Conservation (phyloP, 1,284 basidiomycete species). For the Ustilago sp. region DNA sequence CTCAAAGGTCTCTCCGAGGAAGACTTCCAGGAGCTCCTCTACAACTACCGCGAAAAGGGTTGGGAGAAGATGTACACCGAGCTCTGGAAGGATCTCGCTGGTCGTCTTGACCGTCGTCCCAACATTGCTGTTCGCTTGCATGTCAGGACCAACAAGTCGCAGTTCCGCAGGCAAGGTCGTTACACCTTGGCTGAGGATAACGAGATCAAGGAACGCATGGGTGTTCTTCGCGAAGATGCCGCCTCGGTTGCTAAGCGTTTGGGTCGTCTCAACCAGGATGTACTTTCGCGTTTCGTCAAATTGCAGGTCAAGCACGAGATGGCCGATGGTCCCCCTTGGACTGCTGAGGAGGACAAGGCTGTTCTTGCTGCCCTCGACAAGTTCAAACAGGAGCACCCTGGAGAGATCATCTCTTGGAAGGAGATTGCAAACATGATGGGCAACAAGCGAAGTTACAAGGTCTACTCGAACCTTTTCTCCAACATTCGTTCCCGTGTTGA, state of each 20-base stretch:
- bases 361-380: slow-evolving; percentile 43
- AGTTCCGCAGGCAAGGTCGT: slow-evolving; percentile 42
- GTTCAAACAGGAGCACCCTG: slow-evolving; percentile 47
- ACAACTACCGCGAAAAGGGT: slow-evolving; percentile 47
- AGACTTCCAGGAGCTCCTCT: slow-evolving; percentile 52
- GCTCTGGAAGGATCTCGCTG: slow-evolving; percentile 54
- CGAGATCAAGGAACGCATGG: slow-evolving; percentile 38
- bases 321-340: slow-evolving; percentile 39
- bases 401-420: slow-evolving; percentile 50
- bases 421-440: slow-evolving; percentile 45
- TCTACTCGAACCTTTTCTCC: slow-evolving; percentile 48
- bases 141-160: slow-evolving; percentile 48
- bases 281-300: slow-evolving; percentile 44
- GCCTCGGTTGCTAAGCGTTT: slow-evolving; percentile 48
- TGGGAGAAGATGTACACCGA: slow-evolving; percentile 51
- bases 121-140: slow-evolving; percentile 51
- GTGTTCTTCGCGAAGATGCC: slow-evolving; percentile 30
- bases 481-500: slow-evolving; percentile 43
- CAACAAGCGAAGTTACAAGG: slow-evolving; percentile 55
- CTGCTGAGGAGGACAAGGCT: slow-evolving; percentile 47
- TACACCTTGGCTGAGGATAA: slow-evolving; percentile 48
- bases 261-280: slow-evolving; percentile 49
- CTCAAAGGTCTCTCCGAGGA: slow-evolving; percentile 41
- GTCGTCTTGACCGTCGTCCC: slow-evolving; percentile 38
- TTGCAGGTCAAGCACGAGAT: slow-evolving; percentile 45